phyloP scores from a whole-genome alignment of 495 filamentous ascomycete genomes.

The Gamarada debralockiae region DNA sequence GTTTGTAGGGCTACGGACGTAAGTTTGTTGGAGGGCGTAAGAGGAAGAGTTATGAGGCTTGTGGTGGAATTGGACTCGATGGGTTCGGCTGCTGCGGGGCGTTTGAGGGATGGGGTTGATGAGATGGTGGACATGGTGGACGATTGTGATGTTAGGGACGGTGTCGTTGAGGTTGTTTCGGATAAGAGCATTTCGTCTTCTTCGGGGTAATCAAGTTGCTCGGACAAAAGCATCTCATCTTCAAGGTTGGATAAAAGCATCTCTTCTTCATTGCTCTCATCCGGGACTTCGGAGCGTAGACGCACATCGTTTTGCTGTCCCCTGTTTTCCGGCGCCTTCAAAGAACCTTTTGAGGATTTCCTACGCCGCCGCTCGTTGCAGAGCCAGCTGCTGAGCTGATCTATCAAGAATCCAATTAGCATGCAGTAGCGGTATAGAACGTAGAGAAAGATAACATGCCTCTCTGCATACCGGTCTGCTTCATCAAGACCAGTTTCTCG shows the following conservation, averaged over 20 bases:
- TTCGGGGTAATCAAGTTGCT: neutral
- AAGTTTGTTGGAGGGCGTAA: neutral
- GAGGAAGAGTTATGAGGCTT: neutral
- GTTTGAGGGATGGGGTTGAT: neutral
- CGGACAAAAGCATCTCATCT: neutral
- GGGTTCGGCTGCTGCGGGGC: neutral
- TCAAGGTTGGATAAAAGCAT: neutral
- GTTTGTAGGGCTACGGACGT: neutral
- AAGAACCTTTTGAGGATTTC: neutral
- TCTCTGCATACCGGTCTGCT: neutral
- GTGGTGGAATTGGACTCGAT: neutral
- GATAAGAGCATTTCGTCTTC: neutral
- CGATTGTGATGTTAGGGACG: neutral
- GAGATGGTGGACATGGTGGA: neutral
- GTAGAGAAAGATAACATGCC: neutral
- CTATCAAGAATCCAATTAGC: neutral
- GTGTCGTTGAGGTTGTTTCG: neutral
- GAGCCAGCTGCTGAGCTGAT: neutral
- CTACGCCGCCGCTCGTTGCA: neutral
- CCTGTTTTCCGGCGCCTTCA: neutral
- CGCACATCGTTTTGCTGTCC: neutral
- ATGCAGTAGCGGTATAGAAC: neutral
- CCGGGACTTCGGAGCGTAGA: no score
- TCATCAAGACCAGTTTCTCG: conserved; percentile 2
- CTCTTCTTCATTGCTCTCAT: neutral